These are phyloP conservation scores for Decorospora gaudefroyi DNA, from an alignment of 2,329 filamentous ascomycete species.

Conservation along the genomic window DNA sequence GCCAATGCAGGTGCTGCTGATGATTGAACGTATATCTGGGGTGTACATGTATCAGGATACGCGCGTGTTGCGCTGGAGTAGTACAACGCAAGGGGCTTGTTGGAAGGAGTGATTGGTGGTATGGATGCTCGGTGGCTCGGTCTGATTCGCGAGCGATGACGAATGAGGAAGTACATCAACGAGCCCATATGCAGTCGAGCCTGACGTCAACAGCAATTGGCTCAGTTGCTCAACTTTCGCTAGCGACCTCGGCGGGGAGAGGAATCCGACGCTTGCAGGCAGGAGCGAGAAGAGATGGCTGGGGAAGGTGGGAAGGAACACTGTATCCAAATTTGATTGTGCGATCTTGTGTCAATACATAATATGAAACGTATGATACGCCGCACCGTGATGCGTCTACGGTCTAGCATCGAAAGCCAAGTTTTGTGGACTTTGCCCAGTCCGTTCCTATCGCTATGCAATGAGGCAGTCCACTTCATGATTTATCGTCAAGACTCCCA, in stretches of 20 bases:
- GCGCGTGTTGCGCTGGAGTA: slow-evolving; percentile 9
- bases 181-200: slow-evolving; percentile 16
- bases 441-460: slow-evolving; percentile 21
- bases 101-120: slow-evolving; percentile 1
- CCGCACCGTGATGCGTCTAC: slow-evolving; percentile 28
- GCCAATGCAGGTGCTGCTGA: slow-evolving; percentile 35
- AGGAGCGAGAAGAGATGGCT: slow-evolving; percentile 1
- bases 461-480: slow-evolving; percentile 10
- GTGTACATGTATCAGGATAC: slow-evolving; percentile 3
- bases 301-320: not conserved
- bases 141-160: slow-evolving; percentile 17
- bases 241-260: slow-evolving; percentile 6
- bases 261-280: not conserved
- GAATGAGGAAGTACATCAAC: not conserved
- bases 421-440: slow-evolving; percentile 7
- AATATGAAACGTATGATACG: too few relatives aligned
- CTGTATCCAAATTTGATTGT: not conserved
- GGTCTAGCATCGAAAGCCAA: slow-evolving; percentile 23
- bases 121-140: slow-evolving; percentile 3
- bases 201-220: slow-evolving; percentile 14
- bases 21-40: slow-evolving; percentile 35
- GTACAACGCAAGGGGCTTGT: slow-evolving; percentile 5
- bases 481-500: slow-evolving; percentile 5
- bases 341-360: slow-evolving; percentile 4
- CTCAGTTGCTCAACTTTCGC: slow-evolving; percentile 5